Conservation (phyloP, 1,139 yeast genomes). For the Yamadazyma trypodendri region DNA sequence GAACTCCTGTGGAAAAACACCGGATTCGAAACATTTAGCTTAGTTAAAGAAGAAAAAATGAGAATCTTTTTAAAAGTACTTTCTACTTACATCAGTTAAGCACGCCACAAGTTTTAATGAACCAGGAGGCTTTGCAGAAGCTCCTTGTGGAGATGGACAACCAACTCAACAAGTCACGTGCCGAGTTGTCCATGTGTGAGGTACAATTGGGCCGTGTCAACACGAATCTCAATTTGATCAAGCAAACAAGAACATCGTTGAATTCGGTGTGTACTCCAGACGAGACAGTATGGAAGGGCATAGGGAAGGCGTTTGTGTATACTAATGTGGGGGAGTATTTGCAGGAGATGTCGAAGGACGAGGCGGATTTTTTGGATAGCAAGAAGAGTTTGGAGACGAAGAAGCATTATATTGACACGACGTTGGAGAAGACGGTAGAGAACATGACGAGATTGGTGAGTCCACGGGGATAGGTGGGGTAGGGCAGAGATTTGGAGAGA, state of each 20-base stretch:
- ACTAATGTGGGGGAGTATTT: conserved; percentile 47
- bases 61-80: no score
- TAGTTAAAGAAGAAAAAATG: conserved; percentile 2
- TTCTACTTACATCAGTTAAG: no score
- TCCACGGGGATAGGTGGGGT: neutral
- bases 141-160: conserved; percentile 62
- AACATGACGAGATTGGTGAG: conserved; percentile 55
- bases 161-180: conserved; percentile 56
- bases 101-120: no score
- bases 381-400: conserved; percentile 64
- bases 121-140: conserved; percentile 54
- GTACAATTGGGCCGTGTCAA: conserved; percentile 56
- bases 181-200: conserved; percentile 63
- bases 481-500: no score
- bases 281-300: conserved; percentile 75
- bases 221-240: conserved; percentile 58
- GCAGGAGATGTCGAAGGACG: conserved; percentile 49
- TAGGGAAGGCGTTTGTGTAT: conserved; percentile 71
- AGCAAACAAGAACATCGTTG: conserved; percentile 56
- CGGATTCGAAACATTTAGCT: conserved; percentile 12
- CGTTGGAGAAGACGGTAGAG: conserved; percentile 70
- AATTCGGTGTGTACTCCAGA: conserved; percentile 35
- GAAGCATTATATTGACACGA: conserved; percentile 69
- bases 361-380: conserved; percentile 55
- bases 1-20: neutral